These are phyloP conservation scores for Vigna unguiculata DNA, from an alignment of 306 rosid genomes.

Conservation along the genomic window DNA sequence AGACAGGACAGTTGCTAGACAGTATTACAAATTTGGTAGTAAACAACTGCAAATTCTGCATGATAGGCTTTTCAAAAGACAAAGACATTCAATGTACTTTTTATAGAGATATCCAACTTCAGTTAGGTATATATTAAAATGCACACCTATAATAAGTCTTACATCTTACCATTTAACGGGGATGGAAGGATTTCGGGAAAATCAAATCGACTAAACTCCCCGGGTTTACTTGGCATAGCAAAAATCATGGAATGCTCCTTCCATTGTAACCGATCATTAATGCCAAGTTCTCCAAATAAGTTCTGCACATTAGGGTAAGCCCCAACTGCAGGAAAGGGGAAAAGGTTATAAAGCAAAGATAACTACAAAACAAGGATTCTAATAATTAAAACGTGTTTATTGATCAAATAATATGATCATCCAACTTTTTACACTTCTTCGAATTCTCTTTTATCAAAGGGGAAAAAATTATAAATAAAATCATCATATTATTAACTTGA, in stretches of 20 bases:
- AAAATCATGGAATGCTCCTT: conserved; percentile 99
- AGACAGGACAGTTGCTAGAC: conserved; percentile 8
- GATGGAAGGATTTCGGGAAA: conserved; percentile 84
- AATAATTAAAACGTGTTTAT: conserved; percentile 21
- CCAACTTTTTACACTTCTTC: background rate
- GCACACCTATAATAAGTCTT: conserved; percentile 6
- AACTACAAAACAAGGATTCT: conserved; percentile 36
- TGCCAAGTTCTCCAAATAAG: conserved; percentile 95
- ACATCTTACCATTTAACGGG: conserved; percentile 84
- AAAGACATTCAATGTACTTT: conserved; percentile 24
- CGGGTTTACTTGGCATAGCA: conserved; percentile 97
- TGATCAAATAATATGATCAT: conserved; percentile 31
- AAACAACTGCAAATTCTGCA: conserved; percentile 20
- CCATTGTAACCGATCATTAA: conserved; percentile 96
- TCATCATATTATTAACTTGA: background rate
- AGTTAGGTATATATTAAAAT: conserved; percentile 34
- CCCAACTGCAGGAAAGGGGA: conserved; percentile 68
- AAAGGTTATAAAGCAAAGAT: conserved; percentile 36
- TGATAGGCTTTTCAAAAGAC: background rate
- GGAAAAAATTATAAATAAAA: background rate
- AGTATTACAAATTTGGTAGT: conserved; percentile 27
- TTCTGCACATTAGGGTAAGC: conserved; percentile 97
- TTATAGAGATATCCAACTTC: conserved; percentile 23
- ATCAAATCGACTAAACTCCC: conserved; percentile 96
- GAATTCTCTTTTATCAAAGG: background rate